Evolutionary conservation across 2,329 filamentous ascomycete species (phyloP), one percentile per base, ranked within the genome.

Genomic region (Biscogniauxia mediterranea): DNA sequence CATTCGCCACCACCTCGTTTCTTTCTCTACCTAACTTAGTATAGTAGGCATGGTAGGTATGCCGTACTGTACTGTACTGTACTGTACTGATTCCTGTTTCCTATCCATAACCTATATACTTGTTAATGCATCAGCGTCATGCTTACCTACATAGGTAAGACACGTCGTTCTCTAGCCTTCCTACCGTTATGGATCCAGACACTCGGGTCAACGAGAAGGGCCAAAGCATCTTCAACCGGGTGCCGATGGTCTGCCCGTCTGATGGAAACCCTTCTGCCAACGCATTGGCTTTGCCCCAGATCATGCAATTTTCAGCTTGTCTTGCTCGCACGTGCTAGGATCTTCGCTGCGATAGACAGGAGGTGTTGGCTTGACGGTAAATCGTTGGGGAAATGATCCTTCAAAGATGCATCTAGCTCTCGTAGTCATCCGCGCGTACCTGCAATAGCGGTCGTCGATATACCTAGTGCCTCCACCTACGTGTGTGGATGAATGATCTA

Each of bases 221-320:
- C 51, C 57, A 57, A 59, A 57, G 54, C 49, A 55, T 53, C 53
- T 52, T 21, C 57, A 55, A 65, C 59, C 67, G 49, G 42, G n/a
- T 46, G 7, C 15, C 13, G 38, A 46, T n/a, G 17, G 11, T 46
- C 23, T 23, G n/a, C n/a, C n/a, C n/a, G 23, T 23, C 38, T 46
- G 38, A 61, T 54, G 38, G 53, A 67, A 61, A 64, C 60, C 59
- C 28, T 58, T 57, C 59, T 62, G 28, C 61, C 61, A 66, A 58
- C 62, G 58, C 65, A 68, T 65, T 52, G 53, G 51, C 51, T 62
- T 62, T 65, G 63, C 65, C 66, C 59, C 66, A 55, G 55, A 57
- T 58, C 61, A 69, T 70, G 70, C 71, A 70, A 38, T 61, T 70
- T 72, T 74, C 71, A 74, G 73, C 73, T 74, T 62, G 61, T 62